phyloP scores from a whole-genome alignment of 768 basidiomycete species.

The Collybiopsis confluens region DNA sequence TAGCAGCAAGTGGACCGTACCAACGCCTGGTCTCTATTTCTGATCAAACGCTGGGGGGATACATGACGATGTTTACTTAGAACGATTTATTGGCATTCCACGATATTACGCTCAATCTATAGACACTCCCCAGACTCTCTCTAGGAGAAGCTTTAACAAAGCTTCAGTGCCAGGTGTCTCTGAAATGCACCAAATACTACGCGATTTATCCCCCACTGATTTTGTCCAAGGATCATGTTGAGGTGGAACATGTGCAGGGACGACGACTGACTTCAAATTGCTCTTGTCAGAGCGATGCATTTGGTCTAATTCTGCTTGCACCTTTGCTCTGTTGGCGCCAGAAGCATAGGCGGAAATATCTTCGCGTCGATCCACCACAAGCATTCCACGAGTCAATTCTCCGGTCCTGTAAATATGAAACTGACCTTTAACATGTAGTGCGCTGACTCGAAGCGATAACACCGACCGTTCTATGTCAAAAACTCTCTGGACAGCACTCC shows the following conservation, averaged over 20 bases:
- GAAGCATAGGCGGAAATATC: slow-evolving; percentile 62
- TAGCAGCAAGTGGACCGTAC: too few relatives aligned
- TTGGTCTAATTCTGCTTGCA: slow-evolving; percentile 50
- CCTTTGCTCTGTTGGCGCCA: slow-evolving; percentile 60
- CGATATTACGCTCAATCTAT: neutral
- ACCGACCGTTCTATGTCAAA: slow-evolving; percentile 70
- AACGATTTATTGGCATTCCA: slow-evolving; percentile 51
- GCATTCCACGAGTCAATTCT: slow-evolving; percentile 82
- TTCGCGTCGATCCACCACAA: slow-evolving; percentile 75
- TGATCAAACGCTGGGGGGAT: too few relatives aligned
- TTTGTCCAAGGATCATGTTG: slow-evolving; percentile 23
- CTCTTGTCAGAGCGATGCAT: slow-evolving; percentile 18
- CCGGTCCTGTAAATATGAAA: slow-evolving; percentile 54
- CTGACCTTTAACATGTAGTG: slow-evolving; percentile 57
- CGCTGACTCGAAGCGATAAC: neutral
- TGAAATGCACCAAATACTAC: slow-evolving; percentile 55
- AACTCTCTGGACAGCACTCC: slow-evolving; percentile 46
- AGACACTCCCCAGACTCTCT: slow-evolving; percentile 51
- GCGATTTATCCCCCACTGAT: slow-evolving; percentile 11
- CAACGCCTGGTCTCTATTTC: too few relatives aligned
- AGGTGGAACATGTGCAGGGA: slow-evolving; percentile 53
- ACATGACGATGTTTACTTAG: too few relatives aligned
- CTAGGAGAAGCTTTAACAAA: slow-evolving; percentile 43
- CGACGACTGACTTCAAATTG: slow-evolving; percentile 43
- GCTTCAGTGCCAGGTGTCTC: slow-evolving; percentile 59